A percentile compares a stretch with the other conserved stretches of the same genome.
phyloP scores from a whole-genome alignment of 148 eudicot genomes.

The Agrostemma githago region DNA sequence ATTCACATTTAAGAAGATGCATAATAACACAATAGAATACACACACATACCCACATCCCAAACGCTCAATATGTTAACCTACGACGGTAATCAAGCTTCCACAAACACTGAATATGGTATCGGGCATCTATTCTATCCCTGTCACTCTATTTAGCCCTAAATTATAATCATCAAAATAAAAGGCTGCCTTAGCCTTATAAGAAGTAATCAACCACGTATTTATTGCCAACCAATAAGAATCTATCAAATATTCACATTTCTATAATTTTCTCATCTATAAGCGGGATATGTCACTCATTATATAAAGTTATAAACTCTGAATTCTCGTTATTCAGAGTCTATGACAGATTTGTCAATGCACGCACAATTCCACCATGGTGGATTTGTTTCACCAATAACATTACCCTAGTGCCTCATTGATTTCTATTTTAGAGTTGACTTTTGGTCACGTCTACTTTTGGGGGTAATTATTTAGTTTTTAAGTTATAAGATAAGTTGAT shows the following conservation, averaged over 20 bases:
- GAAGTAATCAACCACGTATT: background rate
- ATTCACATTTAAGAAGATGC: slow-evolving; percentile 11
- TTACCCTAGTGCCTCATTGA: no score
- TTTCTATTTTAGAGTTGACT: background rate
- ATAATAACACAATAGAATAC: background rate
- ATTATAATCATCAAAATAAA: background rate
- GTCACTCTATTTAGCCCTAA: background rate
- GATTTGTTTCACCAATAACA: background rate
- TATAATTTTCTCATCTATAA: background rate
- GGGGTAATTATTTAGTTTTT: no score
- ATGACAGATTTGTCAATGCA: background rate
- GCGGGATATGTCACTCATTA: background rate
- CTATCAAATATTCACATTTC: background rate
- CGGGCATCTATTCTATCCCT: background rate
- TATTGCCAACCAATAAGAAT: background rate
- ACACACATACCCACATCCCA: background rate
- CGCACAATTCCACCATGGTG: background rate
- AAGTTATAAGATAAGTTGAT: background rate
- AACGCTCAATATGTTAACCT: background rate
- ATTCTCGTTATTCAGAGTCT: background rate
- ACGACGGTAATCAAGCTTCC: background rate
- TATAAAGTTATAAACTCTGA: background rate
- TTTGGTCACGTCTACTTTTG: no score
- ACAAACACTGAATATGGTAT: background rate
- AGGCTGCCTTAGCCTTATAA: background rate